phyloP scores from a whole-genome alignment of 192 early-diverging fungal species.

The Backusella liffmaniae region DNA sequence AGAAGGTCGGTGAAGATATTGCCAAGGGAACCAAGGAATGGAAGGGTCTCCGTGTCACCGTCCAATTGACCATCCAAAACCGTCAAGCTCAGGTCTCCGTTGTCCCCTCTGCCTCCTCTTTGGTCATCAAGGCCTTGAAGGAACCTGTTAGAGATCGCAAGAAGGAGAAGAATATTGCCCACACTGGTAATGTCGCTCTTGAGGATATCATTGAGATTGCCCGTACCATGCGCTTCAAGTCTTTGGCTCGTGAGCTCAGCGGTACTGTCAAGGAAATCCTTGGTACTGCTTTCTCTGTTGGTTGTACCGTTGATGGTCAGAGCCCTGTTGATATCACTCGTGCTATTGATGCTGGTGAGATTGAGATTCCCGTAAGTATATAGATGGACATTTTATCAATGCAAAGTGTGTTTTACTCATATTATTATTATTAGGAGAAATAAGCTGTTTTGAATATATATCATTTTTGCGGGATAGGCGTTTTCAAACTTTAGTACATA shows the following conservation, averaged over 20 bases:
- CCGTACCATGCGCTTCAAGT: conserved; percentile 92
- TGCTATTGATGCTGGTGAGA: conserved; percentile 82
- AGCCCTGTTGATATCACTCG: conserved; percentile 80
- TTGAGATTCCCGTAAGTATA: conserved; percentile 55
- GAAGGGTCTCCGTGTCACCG: conserved; percentile 98
- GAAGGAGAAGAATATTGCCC: conserved; percentile 99
- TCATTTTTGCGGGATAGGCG: conserved; percentile 13
- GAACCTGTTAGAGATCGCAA: conserved; percentile 94
- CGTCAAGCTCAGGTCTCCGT: conserved; percentile 96
- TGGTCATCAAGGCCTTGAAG: conserved; percentile 95
- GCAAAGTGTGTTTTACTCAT: background rate
- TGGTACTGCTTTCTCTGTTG: conserved; percentile 89
- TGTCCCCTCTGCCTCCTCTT: conserved; percentile 90
- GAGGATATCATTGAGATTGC: conserved; percentile 94
- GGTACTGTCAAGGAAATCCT: conserved; percentile 96
- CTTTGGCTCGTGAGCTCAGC: conserved; percentile 84
- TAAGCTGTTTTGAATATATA: background rate
- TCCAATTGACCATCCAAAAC: conserved; percentile 98
- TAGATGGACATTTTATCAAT: background rate
- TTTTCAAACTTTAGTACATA: conserved; percentile 5
- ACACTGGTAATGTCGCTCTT: conserved; percentile 90
- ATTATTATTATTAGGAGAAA: conserved; percentile 7
- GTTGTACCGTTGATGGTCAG: conserved; percentile 98
- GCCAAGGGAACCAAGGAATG: conserved; percentile 98
- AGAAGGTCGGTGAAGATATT: conserved; percentile 99